A percentile compares a stretch with the other conserved stretches of the same genome.
Conservation (phyloP, 768 basidiomycete genomes). For the Suillus occidentalis region DNA sequence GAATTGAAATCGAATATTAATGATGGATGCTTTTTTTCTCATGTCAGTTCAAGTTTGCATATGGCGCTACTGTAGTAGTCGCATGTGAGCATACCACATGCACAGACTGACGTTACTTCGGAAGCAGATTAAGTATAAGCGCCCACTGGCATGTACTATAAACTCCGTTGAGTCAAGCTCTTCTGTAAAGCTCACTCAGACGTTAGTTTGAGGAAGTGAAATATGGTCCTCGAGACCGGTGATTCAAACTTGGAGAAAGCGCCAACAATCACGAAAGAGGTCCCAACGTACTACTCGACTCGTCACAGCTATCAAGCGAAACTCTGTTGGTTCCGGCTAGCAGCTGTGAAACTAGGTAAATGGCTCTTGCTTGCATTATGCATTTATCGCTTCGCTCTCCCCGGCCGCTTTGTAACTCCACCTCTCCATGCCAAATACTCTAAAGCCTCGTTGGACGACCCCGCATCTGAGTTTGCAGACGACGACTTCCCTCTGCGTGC, state of each 20-base stretch:
- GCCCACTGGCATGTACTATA: not conserved
- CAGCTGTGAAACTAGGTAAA: conserved; percentile 21
- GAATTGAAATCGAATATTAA: not conserved
- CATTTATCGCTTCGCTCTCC: conserved; percentile 13
- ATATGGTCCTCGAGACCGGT: not conserved
- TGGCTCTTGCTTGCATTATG: conserved; percentile 20
- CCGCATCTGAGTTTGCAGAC: conserved; percentile 46
- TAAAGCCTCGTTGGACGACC: conserved; percentile 27
- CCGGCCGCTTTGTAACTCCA: not conserved
- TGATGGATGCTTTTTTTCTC: not conserved
- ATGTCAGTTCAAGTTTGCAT: not conserved
- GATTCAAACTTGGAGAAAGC: not conserved
- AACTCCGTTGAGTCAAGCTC: not conserved
- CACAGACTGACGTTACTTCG: not conserved
- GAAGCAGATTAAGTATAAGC: not conserved
- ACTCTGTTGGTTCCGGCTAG: conserved; percentile 7
- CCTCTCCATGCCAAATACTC: not conserved
- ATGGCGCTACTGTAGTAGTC: not conserved
- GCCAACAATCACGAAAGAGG: not conserved
- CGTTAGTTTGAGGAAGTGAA: not conserved
- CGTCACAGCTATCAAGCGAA: not conserved
- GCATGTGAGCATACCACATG: not conserved
- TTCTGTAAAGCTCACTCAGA: not conserved
- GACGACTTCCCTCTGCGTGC: conserved; percentile 65
- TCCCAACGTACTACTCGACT: not conserved